Evolutionary conservation across 1,284 basidiomycete species (phyloP).

Genomic region (Cutaneotrichosporon cyanovorans): DNA sequence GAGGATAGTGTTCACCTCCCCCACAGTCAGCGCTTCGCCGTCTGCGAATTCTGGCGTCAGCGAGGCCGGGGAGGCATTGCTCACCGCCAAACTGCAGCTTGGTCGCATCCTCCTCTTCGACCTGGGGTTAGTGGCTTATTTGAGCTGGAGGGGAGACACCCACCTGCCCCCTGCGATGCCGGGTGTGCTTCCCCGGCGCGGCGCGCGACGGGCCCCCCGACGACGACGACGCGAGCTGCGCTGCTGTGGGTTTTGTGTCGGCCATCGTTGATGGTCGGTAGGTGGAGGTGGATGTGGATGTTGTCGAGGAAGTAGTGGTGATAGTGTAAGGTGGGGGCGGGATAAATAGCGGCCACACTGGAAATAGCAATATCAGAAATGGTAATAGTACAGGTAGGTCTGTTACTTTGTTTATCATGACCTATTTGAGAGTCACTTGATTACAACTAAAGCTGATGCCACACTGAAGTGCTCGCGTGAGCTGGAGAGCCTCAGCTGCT

Average conservation of each 20-base stretch:
- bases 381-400: too few species aligned
- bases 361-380: too few species aligned
- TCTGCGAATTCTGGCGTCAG: conserved; percentile 32
- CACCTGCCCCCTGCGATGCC: conserved; percentile 4
- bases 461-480: too few species aligned
- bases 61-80: not conserved
- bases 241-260: conserved; percentile 17
- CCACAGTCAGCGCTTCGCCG: conserved; percentile 37
- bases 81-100: conserved; percentile 42
- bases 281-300: not conserved
- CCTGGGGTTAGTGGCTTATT: conserved; percentile 12
- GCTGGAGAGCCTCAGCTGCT: too few species aligned
- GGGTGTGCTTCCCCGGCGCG: not conserved
- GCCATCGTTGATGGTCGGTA: conserved; percentile 9
- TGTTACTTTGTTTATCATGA: too few species aligned
- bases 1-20: conserved; percentile 33
- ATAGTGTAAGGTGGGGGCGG: not conserved
- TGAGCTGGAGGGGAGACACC: not conserved
- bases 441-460: too few species aligned
- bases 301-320: not conserved
- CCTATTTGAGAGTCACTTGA: too few species aligned
- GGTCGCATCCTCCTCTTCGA: conserved; percentile 40
- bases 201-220: not conserved
- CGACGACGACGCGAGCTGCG: conserved; percentile 7
- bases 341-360: too few species aligned